Percentiles rank a stretch among this genome's conserved stretches.
phyloP scores from a whole-genome alignment of 768 basidiomycete genomes.

The Phanerochaete carnosa region DNA sequence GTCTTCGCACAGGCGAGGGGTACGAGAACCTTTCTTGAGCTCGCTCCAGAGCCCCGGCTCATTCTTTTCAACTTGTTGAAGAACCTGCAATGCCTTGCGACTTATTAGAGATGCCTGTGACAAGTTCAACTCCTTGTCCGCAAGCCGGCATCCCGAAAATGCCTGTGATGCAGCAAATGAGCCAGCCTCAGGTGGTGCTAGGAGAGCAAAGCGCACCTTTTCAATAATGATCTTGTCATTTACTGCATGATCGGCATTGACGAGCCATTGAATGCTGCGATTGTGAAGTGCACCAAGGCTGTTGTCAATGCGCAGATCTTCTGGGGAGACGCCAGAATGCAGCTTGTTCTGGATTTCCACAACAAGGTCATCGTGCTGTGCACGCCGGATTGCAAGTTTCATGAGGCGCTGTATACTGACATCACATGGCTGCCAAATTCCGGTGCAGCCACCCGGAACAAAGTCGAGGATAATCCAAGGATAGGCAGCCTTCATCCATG shows the following conservation, averaged over 20 bases:
- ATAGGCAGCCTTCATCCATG: constrained; percentile 30
- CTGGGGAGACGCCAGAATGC: constrained; percentile 10
- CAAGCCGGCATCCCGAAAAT: neutral
- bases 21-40: neutral
- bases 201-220: constrained; percentile 26
- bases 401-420: constrained; percentile 30
- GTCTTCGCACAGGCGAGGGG: no score
- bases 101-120: constrained; percentile 1
- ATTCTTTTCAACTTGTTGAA: neutral
- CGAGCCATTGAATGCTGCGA: constrained; percentile 29
- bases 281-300: constrained; percentile 21
- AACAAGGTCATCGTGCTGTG: constrained; percentile 34
- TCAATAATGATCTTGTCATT: constrained; percentile 27
- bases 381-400: constrained; percentile 31
- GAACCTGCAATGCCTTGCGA: neutral
- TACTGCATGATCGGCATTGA: constrained; percentile 27
- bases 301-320: constrained; percentile 19
- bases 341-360: constrained; percentile 25
- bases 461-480: constrained; percentile 18
- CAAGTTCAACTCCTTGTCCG: neutral
- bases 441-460: constrained; percentile 20
- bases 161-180: neutral
- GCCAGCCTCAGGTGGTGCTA: no score
- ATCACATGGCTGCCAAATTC: constrained; percentile 21
- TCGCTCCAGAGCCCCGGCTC: neutral